Percentiles rank a stretch among this genome's conserved stretches.
phyloP scores from a whole-genome alignment of 2,329 filamentous ascomycete genomes.

The Myriosclerotinia scirpicola region DNA sequence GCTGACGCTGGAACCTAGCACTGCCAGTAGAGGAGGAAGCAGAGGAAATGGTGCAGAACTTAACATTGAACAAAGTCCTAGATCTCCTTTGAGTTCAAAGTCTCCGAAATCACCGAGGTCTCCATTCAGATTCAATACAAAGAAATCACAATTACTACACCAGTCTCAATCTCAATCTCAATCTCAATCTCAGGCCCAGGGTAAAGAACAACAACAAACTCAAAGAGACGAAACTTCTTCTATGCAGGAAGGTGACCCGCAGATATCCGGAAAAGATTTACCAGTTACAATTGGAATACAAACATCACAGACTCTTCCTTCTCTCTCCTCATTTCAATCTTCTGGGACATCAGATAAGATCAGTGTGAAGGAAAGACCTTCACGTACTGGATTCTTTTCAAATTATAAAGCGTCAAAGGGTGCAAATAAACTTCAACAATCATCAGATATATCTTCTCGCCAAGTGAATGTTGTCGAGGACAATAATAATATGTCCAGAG shows the following conservation, averaged over 20 bases:
- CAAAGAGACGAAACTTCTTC: conserved; percentile 28
- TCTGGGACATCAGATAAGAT: conserved; percentile 23
- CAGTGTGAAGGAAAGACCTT: conserved; percentile 32
- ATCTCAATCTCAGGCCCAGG: background rate
- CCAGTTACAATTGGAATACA: conserved; percentile 4
- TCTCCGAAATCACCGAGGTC: conserved; percentile 38
- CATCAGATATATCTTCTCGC: conserved; percentile 32
- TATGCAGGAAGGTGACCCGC: conserved; percentile 31
- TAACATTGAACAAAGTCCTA: conserved; percentile 28
- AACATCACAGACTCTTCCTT: conserved; percentile 32
- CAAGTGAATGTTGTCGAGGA: conserved; percentile 38
- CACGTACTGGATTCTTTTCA: conserved; percentile 45
- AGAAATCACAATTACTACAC: conserved; percentile 30
- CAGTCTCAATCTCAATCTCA: conserved; percentile 1
- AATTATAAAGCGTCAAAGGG: conserved; percentile 50
- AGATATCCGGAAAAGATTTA: conserved; percentile 27
- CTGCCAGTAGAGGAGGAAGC: conserved; percentile 23
- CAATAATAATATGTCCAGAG: conserved; percentile 41
- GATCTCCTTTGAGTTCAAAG: conserved; percentile 34
- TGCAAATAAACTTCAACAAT: conserved; percentile 44
- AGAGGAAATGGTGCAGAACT: conserved; percentile 22
- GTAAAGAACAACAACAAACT: background rate
- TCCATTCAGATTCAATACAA: conserved; percentile 38
- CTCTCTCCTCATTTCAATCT: conserved; percentile 29
- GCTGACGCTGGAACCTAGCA: conserved; percentile 35